A percentile compares a stretch with the other conserved stretches of the same genome.
Evolutionary conservation across 768 basidiomycete species (phyloP).

Genomic region (Galerina sulciceps): DNA sequence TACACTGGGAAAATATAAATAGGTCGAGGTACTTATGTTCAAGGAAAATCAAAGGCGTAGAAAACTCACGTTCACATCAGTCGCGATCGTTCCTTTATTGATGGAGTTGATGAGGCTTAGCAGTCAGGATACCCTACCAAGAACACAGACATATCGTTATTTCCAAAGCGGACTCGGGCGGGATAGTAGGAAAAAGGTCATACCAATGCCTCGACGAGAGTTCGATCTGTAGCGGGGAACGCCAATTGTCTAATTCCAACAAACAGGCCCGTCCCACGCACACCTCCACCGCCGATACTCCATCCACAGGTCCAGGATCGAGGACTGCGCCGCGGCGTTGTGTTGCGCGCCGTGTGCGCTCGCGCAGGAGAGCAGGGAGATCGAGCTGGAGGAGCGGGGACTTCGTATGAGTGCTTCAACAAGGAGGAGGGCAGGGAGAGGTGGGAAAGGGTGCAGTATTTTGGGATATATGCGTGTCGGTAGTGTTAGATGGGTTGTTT

Average conservation of each 20-base stretch:
- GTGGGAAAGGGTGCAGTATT: too few relatives aligned
- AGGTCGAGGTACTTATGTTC: background rate
- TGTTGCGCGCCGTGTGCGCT: constrained; percentile 46
- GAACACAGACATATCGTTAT: too few relatives aligned
- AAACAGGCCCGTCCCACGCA: background rate
- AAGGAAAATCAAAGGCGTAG: background rate
- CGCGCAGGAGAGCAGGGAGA: constrained; percentile 42
- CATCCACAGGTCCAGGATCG: constrained; percentile 30
- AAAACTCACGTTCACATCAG: constrained; percentile 28
- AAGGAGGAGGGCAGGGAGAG: too few relatives aligned
- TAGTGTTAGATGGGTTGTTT: too few relatives aligned
- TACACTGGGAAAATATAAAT: background rate
- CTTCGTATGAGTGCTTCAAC: too few relatives aligned
- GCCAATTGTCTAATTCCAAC: constrained; percentile 7
- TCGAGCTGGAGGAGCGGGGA: constrained; percentile 41
- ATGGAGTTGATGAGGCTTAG: too few relatives aligned
- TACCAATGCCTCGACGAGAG: too few relatives aligned
- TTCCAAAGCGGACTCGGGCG: too few relatives aligned
- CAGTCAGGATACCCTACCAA: too few relatives aligned
- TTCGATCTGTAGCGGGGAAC: too few relatives aligned
- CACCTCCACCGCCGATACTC: constrained; percentile 29
- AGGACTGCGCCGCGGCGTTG: constrained; percentile 35
- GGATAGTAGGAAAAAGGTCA: too few relatives aligned
- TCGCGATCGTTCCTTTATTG: constrained; percentile 29
- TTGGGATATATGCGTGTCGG: too few relatives aligned